Base-by-base conservation (phyloP, 257 asterid species). In the Paraleonurus japonicus region DNA sequence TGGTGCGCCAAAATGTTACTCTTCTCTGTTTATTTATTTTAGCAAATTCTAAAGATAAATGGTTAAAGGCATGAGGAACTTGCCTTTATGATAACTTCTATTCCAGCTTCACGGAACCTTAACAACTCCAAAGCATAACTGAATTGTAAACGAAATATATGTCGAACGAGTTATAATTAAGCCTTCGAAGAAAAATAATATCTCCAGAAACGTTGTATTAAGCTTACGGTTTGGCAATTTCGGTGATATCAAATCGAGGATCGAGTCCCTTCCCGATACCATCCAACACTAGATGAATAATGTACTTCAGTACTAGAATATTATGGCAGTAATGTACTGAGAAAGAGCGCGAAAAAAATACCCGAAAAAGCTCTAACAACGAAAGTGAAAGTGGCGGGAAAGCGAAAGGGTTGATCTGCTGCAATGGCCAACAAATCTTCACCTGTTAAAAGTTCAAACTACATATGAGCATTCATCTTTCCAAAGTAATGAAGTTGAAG, bases 241-340 rank as follows among this genome's bases (percentile, higher is more conserved):
- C 99, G 8, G 98, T 89, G 83, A 95, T 95, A 75, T 92, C 99
- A 79, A 95, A 95, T 74, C 96, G 96, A 80, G 99, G 89, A 80
- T 95, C 98, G 7, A 95, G 99, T 73, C 99, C 98, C 83, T 95
- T 95, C 45, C 98, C 99, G 45, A 95, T 95, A 73, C 98, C 99
- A 83, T 95, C 99, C 88, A 95, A 86, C 76, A 95, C 99, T 94
- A 82, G 19, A 50, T 51, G 61, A 24, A 82, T 20, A 61, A 55
- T 69, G 65, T 53, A 24, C 73, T 41, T 55, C 15, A 81, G 63
- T 80, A 54, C 69, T 63, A 61, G 59, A 9, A 23, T 57, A 24
- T 26, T 26, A 82, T 26, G 37, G 63, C 19, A 53, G 60, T 20
- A 22, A 20, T 26, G 32, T 15, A 50, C 54, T 15, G 17, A 59